Evolutionary conservation across 176 grass and related monocot genomes (phyloP).

Genomic region (Cenchrus americanus): DNA sequence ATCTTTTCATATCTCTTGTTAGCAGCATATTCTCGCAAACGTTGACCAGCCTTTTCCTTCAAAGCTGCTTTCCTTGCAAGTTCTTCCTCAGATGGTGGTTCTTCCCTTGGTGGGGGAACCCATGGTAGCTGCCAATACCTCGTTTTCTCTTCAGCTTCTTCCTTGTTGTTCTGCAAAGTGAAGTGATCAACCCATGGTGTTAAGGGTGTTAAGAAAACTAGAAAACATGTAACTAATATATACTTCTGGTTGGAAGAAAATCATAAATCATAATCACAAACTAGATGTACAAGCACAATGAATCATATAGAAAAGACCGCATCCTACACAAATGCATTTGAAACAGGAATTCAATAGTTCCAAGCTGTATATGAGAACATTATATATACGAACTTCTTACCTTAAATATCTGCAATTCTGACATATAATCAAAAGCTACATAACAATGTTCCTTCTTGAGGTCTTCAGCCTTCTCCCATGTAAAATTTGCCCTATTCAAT

Average conservation of each 20-base stretch:
- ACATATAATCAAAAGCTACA: conserved; percentile 71
- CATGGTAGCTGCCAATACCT: conserved; percentile 97
- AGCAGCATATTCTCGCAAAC: conserved; percentile 92
- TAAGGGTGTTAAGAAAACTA: conserved; percentile 36
- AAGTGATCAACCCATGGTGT: conserved; percentile 39
- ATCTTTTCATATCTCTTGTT: conserved; percentile 83
- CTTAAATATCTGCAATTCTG: conserved; percentile 90
- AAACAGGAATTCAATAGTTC: conserved; percentile 18
- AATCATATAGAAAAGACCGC: conserved; percentile 13
- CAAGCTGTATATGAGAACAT: conserved; percentile 27
- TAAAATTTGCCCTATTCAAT: conserved; percentile 79
- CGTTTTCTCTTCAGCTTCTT: conserved; percentile 93
- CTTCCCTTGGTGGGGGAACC: conserved; percentile 86
- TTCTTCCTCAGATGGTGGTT: conserved; percentile 92
- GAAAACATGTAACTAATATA: conserved; percentile 25
- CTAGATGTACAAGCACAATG: conserved; percentile 4
- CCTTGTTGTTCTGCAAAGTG: conserved; percentile 76
- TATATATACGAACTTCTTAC: conserved; percentile 38
- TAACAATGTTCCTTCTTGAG: conserved; percentile 98
- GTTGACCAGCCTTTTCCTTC: conserved; percentile 94
- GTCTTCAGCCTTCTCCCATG: conserved; percentile 94
- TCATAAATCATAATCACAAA: not conserved
- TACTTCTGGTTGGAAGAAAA: not conserved
- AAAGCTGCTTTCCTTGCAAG: conserved; percentile 89
- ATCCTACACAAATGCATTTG: conserved; percentile 20